Evolutionary conservation across 306 rosid genomes (phyloP).

Genomic region (Comarum palustre): DNA sequence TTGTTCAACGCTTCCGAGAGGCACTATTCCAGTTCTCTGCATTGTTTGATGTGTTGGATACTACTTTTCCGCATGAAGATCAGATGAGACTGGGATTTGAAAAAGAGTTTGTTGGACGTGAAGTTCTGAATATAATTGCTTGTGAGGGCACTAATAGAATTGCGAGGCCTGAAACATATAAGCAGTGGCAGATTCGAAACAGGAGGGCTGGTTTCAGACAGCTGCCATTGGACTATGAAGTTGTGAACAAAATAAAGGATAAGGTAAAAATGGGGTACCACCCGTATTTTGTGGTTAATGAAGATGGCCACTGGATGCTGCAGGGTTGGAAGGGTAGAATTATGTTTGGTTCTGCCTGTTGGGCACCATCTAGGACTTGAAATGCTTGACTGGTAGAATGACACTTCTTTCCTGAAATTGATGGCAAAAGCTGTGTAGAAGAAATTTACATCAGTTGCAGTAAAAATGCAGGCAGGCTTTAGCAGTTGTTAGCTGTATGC

Average conservation of each 20-base stretch:
- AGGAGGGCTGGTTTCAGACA: slow-evolving; percentile 44
- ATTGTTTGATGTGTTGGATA: slow-evolving; percentile 46
- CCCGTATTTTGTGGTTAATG: slow-evolving; percentile 41
- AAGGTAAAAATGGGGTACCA: slow-evolving; percentile 37
- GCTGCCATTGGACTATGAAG: slow-evolving; percentile 40
- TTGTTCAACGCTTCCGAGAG: slow-evolving; percentile 54
- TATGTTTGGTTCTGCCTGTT: slow-evolving; percentile 49
- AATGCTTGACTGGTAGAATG: neutral
- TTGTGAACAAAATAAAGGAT: slow-evolving; percentile 26
- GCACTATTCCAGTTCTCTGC: slow-evolving; percentile 54
- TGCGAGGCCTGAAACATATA: slow-evolving; percentile 65
- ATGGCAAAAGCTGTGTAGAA: neutral
- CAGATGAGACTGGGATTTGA: slow-evolving; percentile 50
- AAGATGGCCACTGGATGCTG: slow-evolving; percentile 52
- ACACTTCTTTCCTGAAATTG: neutral
- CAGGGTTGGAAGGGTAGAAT: slow-evolving; percentile 72
- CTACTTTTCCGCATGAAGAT: slow-evolving; percentile 31
- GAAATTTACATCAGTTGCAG: too few species aligned
- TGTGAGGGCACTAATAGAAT: slow-evolving; percentile 60
- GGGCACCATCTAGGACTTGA: slow-evolving; percentile 51
- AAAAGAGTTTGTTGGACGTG: slow-evolving; percentile 43
- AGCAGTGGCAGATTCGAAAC: slow-evolving; percentile 53
- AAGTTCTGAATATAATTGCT: slow-evolving; percentile 52
- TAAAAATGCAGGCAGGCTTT: neutral
- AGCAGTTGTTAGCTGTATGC: neutral